phyloP scores from a whole-genome alignment of 257 asterid genomes.

The Paraleonurus japonicus region DNA sequence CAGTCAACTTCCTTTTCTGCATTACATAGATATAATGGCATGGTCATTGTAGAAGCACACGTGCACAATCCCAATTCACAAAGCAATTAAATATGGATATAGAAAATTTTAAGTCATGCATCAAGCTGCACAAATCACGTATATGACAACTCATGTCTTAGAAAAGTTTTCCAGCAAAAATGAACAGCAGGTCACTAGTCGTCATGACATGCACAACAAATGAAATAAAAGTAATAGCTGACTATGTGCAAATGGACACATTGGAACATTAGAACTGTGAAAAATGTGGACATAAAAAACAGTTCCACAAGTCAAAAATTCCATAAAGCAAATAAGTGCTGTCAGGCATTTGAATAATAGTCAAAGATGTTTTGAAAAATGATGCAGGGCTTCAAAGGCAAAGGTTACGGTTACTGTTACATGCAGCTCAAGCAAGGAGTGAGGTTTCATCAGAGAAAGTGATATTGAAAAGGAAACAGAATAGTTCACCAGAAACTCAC shows the following conservation, averaged over 20 bases:
- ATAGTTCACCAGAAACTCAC: slow-evolving; percentile 51
- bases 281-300: neutral
- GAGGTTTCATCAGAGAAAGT: neutral
- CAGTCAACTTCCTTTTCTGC: slow-evolving; percentile 86
- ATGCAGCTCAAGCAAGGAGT: slow-evolving; percentile 20
- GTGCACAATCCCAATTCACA: slow-evolving; percentile 16
- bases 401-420: neutral
- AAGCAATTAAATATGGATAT: slow-evolving; percentile 10
- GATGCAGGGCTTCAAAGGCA: neutral
- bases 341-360: neutral
- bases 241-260: neutral
- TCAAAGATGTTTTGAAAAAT: no score
- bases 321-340: neutral
- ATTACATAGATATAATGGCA: slow-evolving; percentile 6
- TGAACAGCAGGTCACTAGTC: slow-evolving; percentile 13
- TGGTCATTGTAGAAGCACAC: slow-evolving; percentile 24
- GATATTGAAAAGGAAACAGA: slow-evolving; percentile 14
- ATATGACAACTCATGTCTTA: slow-evolving; percentile 8
- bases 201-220: slow-evolving; percentile 2
- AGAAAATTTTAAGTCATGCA: slow-evolving; percentile 2
- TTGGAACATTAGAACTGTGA: neutral
- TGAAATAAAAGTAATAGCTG: slow-evolving; percentile 7
- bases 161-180: neutral
- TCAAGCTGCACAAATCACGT: slow-evolving; percentile 5
- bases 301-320: neutral